Conservation (phyloP, 352 stramenopile genomes). For the Phytophthora ramorum region DNA sequence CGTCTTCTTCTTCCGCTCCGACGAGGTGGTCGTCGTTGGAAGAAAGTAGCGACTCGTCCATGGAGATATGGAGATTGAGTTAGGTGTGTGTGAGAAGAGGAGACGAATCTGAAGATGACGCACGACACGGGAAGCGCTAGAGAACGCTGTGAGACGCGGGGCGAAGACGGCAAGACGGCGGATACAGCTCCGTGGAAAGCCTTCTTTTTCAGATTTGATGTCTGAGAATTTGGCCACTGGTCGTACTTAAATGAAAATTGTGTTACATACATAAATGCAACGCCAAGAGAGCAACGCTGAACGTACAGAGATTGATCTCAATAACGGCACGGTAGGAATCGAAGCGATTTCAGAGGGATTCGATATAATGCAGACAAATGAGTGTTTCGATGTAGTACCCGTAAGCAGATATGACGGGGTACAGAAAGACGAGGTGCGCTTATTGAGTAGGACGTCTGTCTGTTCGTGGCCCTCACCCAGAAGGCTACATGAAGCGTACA, state of each 20-base stretch:
- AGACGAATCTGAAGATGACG: constrained; percentile 14
- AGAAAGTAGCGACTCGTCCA: constrained; percentile 76
- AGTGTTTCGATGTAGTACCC: too few relatives aligned
- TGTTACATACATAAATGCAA: constrained; percentile 14
- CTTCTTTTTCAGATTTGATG: constrained; percentile 13
- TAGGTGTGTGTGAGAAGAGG: constrained; percentile 5
- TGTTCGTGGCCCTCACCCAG: too few relatives aligned
- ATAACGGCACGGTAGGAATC: too few relatives aligned
- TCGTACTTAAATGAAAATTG: constrained; percentile 21
- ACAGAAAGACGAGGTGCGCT: too few relatives aligned
- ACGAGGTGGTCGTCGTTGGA: constrained; percentile 37
- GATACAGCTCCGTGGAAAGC: constrained; percentile 4
- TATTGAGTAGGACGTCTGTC: too few relatives aligned
- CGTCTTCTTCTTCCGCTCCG: constrained; percentile 61
- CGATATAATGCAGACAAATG: too few relatives aligned
- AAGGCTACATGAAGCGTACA: too few relatives aligned
- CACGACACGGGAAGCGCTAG: not conserved
- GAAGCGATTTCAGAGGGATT: too few relatives aligned
- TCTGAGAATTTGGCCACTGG: constrained; percentile 1
- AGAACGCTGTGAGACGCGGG: not conserved
- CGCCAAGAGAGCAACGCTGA: too few relatives aligned
- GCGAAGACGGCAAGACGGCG: not conserved
- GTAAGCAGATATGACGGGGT: too few relatives aligned
- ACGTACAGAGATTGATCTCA: too few relatives aligned
- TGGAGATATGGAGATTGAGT: constrained; percentile 16